A percentile compares a stretch with the other conserved stretches of the same genome.
These are phyloP conservation scores for Volvox carteri DNA, from an alignment of 163 green algal genomes.

Conservation along the genomic window DNA sequence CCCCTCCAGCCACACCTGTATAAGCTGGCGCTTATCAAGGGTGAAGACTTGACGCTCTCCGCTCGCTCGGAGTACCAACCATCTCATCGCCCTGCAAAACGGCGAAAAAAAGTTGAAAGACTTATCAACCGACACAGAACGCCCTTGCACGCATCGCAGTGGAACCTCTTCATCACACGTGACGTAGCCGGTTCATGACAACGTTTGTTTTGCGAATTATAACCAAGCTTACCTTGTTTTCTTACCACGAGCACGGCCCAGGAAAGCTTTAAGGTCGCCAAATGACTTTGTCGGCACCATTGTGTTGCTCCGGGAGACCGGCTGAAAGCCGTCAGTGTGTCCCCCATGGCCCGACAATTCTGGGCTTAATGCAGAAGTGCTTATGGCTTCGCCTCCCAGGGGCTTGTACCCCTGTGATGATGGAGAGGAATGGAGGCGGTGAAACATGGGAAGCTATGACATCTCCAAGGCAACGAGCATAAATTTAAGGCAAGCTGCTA, in stretches of 20 bases:
- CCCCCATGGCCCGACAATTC: slow-evolving; percentile 14
- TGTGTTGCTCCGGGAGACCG: neutral
- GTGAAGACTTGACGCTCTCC: slow-evolving; percentile 59
- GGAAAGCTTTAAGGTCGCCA: slow-evolving; percentile 22
- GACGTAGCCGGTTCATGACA: neutral
- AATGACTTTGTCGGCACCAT: slow-evolving; percentile 11
- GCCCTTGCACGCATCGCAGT: too few relatives aligned
- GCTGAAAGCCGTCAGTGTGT: neutral
- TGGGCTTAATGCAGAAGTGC: neutral
- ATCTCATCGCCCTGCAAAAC: slow-evolving; percentile 58
- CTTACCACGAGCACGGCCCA: neutral
- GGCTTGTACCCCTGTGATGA: slow-evolving; percentile 31
- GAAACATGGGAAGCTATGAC: slow-evolving; percentile 12
- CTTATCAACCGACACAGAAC: too few relatives aligned
- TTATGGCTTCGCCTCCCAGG: neutral
- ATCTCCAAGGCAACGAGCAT: neutral
- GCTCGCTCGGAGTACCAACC: slow-evolving; percentile 63
- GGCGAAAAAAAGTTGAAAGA: neutral
- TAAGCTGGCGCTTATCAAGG: slow-evolving; percentile 73
- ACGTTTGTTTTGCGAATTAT: neutral
- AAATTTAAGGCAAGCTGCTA: neutral
- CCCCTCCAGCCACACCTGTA: slow-evolving; percentile 62
- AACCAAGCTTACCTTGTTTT: slow-evolving; percentile 17
- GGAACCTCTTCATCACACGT: neutral
- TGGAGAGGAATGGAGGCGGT: slow-evolving; percentile 4